Percentiles rank a stretch among this genome's conserved stretches.
These are phyloP conservation scores for Breynia disticha DNA, from an alignment of 441 rosid species.

Conservation along the genomic window DNA sequence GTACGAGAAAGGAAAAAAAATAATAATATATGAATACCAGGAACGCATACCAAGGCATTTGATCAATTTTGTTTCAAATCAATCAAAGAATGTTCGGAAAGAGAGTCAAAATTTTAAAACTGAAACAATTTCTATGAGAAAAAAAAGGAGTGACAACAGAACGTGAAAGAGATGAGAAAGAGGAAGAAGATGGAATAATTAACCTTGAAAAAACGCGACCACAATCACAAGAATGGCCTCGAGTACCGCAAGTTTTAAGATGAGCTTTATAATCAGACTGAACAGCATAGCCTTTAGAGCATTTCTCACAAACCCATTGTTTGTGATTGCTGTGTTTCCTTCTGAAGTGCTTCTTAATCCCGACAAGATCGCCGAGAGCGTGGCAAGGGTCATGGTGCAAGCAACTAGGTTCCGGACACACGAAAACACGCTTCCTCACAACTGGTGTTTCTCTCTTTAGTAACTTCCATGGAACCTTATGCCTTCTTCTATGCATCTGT, in stretches of 20 bases:
- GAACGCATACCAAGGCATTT: too few relatives aligned
- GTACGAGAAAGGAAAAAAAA: too few relatives aligned
- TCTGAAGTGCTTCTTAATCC: slow-evolving; percentile 75
- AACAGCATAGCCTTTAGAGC: slow-evolving; percentile 78
- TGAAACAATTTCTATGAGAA: too few relatives aligned
- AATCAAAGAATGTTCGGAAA: too few relatives aligned
- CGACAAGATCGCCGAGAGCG: slow-evolving; percentile 76
- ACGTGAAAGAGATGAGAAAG: too few relatives aligned
- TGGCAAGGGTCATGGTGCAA: slow-evolving; percentile 76
- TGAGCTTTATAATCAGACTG: slow-evolving; percentile 85
- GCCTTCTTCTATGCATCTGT: slow-evolving; percentile 91
- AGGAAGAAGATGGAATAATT: too few relatives aligned
- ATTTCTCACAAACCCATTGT: slow-evolving; percentile 75
- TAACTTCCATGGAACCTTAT: slow-evolving; percentile 93
- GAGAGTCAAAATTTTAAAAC: too few relatives aligned
- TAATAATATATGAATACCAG: too few relatives aligned
- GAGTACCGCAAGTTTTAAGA: slow-evolving; percentile 78
- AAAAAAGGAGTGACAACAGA: too few relatives aligned
- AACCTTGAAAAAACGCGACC: slow-evolving; percentile 88
- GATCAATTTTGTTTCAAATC: too few relatives aligned
- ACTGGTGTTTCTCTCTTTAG: slow-evolving; percentile 64
- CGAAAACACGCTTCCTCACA: slow-evolving; percentile 60
- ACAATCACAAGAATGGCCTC: slow-evolving; percentile 83
- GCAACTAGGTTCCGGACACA: slow-evolving; percentile 74
- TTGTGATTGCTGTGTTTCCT: slow-evolving; percentile 67